phyloP scores from a whole-genome alignment of 805 yeast genomes.

The Pichia insulana region DNA sequence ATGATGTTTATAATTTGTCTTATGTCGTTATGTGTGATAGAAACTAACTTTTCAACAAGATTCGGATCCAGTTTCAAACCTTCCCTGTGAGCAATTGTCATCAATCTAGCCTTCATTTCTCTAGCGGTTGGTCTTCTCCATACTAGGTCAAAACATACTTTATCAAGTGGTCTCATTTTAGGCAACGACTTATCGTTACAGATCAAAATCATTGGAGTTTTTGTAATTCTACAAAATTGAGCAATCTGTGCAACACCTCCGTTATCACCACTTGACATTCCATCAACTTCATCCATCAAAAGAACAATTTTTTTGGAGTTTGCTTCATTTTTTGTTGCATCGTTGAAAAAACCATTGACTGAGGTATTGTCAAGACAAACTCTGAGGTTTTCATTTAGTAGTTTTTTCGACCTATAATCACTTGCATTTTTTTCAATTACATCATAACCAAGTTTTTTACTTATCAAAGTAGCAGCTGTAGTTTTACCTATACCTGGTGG shows the following conservation, averaged over 20 bases:
- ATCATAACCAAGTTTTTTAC: conserved; percentile 62
- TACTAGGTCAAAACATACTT: conserved; percentile 66
- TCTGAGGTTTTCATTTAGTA: conserved; percentile 60
- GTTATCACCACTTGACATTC: conserved; percentile 98
- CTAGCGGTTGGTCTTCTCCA: conserved; percentile 84
- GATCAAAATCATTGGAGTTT: conserved; percentile 84
- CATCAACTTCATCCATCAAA: conserved; percentile 98
- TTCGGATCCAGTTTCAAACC: conserved; percentile 70
- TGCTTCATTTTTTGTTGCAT: conserved; percentile 7
- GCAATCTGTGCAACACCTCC: conserved; percentile 98
- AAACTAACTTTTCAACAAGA: conserved; percentile 74
- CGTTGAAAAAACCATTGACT: conserved; percentile 63
- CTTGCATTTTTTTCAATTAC: conserved; percentile 74
- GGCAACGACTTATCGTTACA: conserved; percentile 91
- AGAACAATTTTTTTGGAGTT: conserved; percentile 56
- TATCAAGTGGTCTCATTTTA: conserved; percentile 93
- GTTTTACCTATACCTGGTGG: conserved; percentile 87
- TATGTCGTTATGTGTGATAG: conserved; percentile 82
- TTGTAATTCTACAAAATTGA: conserved; percentile 72
- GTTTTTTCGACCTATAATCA: conserved; percentile 80
- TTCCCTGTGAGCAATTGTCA: conserved; percentile 87
- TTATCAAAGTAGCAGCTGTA: conserved; percentile 70
- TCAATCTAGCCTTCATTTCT: conserved; percentile 72
- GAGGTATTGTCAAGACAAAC: conserved; percentile 75
- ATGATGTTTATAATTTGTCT: conserved; percentile 87